Evolutionary conservation across 2,329 filamentous ascomycete genomes (phyloP), one percentile per base, ranked within the genome.

Genomic region (Alternaria viburni): DNA sequence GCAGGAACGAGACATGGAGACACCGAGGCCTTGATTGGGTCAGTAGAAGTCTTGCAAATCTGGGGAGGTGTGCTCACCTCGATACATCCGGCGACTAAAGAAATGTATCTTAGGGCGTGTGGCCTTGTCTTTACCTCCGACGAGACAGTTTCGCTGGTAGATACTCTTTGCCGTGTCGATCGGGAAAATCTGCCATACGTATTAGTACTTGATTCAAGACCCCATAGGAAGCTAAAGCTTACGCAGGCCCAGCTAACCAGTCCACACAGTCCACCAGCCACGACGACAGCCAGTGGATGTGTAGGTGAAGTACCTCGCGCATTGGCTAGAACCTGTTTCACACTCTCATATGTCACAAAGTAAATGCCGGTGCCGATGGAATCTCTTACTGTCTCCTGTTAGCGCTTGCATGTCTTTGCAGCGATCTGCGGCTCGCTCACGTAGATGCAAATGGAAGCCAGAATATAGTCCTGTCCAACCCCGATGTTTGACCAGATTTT

Each of bases 291-390:
- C 58, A 92, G 78, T n/a, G 92, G 91, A 73, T 91, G 91, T 52
- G 91, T 92, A n/a, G 91, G 89, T 8, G 90, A 89, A 64, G 86
- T 86, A 67, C 91, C 90, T 51, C 91, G 88, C 67, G 91, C 88
- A 15, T 92, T 93, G 19, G 90, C 92, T 67, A 93, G 86, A 23
- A 95, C 81, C 78, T 96, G 92, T 77, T 96, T 96, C 71, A 89
- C 88, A 77, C 91, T 93, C 80, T 96, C 93, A 78, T 96, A 96
- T 28, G 93, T 94, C 82, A 92, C 92, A 76, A 96, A 96, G 79
- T 96, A 96, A 61, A 95, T 92, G 28, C 89, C 88, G 1, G 93
- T 96, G 57, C 93, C 93, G 64, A 96, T 84, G 1, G 92, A 94
- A 80, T 96, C 93, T 64, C 93, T 88, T 73, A 94, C 91, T 92